Evolutionary conservation across 2,329 filamentous ascomycete genomes (phyloP).

Genomic region (Colletotrichum kahawae): DNA sequence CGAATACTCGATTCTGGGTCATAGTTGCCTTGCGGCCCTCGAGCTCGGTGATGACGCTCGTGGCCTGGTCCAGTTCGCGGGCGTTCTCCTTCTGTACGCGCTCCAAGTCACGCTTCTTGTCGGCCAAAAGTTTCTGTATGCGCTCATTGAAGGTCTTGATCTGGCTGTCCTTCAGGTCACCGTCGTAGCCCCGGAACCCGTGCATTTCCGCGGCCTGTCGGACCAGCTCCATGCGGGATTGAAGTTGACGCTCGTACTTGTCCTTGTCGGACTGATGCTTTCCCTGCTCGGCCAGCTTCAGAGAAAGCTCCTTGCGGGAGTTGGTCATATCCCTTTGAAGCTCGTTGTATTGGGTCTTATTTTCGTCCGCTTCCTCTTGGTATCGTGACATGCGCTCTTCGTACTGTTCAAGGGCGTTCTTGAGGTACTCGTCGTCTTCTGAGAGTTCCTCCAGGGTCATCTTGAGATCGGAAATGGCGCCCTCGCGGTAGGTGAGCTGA

Average conservation of each 20-base stretch:
- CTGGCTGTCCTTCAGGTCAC: slow-evolving; percentile 74
- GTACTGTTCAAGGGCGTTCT: slow-evolving; percentile 76
- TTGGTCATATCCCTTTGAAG: slow-evolving; percentile 57
- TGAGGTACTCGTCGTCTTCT: slow-evolving; percentile 79
- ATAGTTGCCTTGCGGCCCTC: slow-evolving; percentile 75
- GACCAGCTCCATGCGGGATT: slow-evolving; percentile 73
- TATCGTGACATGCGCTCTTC: slow-evolving; percentile 74
- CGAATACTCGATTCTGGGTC: slow-evolving; percentile 75
- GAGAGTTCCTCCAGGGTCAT: slow-evolving; percentile 76
- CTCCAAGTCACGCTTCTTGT: slow-evolving; percentile 82
- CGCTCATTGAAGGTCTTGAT: slow-evolving; percentile 79
- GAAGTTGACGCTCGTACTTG: slow-evolving; percentile 81
- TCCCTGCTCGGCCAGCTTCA: slow-evolving; percentile 70
- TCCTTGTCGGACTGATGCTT: slow-evolving; percentile 86
- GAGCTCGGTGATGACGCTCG: slow-evolving; percentile 72
- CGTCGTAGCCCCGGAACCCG: slow-evolving; percentile 84
- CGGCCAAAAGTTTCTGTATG: slow-evolving; percentile 74
- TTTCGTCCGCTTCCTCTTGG: slow-evolving; percentile 64
- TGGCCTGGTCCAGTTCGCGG: slow-evolving; percentile 76
- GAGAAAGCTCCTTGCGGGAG: slow-evolving; percentile 51
- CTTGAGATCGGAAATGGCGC: slow-evolving; percentile 73
- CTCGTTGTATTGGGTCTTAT: slow-evolving; percentile 68
- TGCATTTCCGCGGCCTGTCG: slow-evolving; percentile 79
- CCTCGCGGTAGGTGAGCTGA: slow-evolving; percentile 72
- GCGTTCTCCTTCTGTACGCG: slow-evolving; percentile 75